Percentiles rank a stretch among this genome's conserved stretches.
phyloP scores from a whole-genome alignment of 2,329 filamentous ascomycete species.

The Ophiocordyceps camponoti-rufipedis region DNA sequence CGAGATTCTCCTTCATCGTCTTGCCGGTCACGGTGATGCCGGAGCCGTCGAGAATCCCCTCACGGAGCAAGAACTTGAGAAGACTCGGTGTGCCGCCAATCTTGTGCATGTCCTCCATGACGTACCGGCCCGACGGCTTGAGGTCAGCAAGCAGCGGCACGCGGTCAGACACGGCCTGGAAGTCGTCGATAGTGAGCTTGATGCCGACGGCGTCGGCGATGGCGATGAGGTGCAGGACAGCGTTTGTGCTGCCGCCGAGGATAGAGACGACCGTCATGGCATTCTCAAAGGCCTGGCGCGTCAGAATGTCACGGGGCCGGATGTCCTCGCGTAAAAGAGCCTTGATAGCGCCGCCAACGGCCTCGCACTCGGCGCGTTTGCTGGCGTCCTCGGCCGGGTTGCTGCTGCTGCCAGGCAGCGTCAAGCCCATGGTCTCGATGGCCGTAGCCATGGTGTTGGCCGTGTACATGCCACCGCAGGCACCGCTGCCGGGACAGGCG shows the following conservation, averaged over 20 bases:
- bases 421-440: slow-evolving; percentile 80
- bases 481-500: slow-evolving; percentile 51
- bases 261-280: slow-evolving; percentile 73
- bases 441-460: slow-evolving; percentile 88
- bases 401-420: slow-evolving; percentile 65
- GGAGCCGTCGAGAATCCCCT: slow-evolving; percentile 61
- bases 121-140: slow-evolving; percentile 73
- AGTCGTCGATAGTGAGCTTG: slow-evolving; percentile 71
- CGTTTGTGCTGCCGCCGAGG: slow-evolving; percentile 71
- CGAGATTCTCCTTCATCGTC: slow-evolving; percentile 73
- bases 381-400: slow-evolving; percentile 56
- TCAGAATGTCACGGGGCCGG: slow-evolving; percentile 59
- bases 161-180: slow-evolving; percentile 64
- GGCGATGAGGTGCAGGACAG: slow-evolving; percentile 68
- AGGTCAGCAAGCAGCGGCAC: slow-evolving; percentile 67
- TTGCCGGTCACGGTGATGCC: slow-evolving; percentile 79
- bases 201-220: slow-evolving; percentile 69
- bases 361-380: slow-evolving; percentile 57
- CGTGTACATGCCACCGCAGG: slow-evolving; percentile 79
- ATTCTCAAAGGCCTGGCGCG: slow-evolving; percentile 64
- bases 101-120: slow-evolving; percentile 70
- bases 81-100: slow-evolving; percentile 77
- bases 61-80: slow-evolving; percentile 72
- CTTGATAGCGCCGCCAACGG: slow-evolving; percentile 55
- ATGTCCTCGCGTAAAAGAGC: slow-evolving; percentile 62